A percentile compares a stretch with the other conserved stretches of the same genome.
Conservation (phyloP, 1,284 basidiomycete species). For the Pseudomicrostroma phylloplanum region DNA sequence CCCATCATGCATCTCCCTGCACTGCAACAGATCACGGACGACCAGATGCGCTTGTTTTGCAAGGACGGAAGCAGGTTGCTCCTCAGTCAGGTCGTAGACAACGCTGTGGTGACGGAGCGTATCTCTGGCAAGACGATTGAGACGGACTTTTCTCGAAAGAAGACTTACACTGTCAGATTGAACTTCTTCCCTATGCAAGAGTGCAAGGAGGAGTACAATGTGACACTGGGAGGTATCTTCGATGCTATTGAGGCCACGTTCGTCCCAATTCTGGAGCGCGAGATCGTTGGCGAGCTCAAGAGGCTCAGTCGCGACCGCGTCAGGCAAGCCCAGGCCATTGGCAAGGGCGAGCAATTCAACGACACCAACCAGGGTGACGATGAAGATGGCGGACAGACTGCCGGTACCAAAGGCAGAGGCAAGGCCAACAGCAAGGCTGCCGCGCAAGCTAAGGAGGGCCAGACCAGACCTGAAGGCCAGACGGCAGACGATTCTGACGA, state of each 20-base stretch:
- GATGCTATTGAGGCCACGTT: slow-evolving; percentile 69
- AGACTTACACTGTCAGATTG: slow-evolving; percentile 75
- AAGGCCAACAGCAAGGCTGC: slow-evolving; percentile 10
- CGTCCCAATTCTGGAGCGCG: slow-evolving; percentile 75
- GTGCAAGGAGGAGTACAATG: slow-evolving; percentile 77
- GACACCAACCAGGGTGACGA: slow-evolving; percentile 59
- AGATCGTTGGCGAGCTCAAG: slow-evolving; percentile 80
- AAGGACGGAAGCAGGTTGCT: slow-evolving; percentile 81
- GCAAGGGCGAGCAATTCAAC: slow-evolving; percentile 62
- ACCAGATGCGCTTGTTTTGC: slow-evolving; percentile 68
- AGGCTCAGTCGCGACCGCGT: slow-evolving; percentile 74
- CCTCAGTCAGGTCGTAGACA: slow-evolving; percentile 82
- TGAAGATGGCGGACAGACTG: background rate
- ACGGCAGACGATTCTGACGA: slow-evolving; percentile 34
- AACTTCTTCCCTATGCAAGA: slow-evolving; percentile 81
- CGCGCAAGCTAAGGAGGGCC: slow-evolving; percentile 18
- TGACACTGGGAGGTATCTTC: slow-evolving; percentile 69
- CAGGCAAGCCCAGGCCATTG: slow-evolving; percentile 72
- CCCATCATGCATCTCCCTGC: slow-evolving; percentile 89
- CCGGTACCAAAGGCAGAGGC: background rate
- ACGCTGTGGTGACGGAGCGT: slow-evolving; percentile 73
- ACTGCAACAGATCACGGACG: slow-evolving; percentile 35
- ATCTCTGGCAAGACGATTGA: slow-evolving; percentile 63
- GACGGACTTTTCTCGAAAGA: slow-evolving; percentile 59
- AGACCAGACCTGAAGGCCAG: background rate